Conservation (phyloP, 768 basidiomycete species). For the Cyclocybe cylindracea region DNA sequence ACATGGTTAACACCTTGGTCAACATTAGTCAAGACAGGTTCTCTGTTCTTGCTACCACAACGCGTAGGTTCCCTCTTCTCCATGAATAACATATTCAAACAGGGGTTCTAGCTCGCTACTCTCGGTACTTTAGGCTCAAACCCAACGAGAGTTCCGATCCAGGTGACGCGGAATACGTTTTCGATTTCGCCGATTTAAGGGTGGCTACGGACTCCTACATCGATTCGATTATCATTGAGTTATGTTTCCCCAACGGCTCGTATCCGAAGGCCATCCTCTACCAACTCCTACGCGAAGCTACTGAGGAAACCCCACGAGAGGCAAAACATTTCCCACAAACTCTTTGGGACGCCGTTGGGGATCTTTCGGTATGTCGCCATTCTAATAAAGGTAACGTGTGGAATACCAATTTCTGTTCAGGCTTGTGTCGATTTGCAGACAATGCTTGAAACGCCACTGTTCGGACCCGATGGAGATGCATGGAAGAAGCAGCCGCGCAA, state of each 20-base stretch:
- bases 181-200: conserved; percentile 65
- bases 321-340: conserved; percentile 76
- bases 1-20: conserved; percentile 62
- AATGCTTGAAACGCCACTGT: conserved; percentile 61
- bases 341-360: conserved; percentile 81
- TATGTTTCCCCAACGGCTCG: conserved; percentile 70
- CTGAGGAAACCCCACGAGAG: conserved; percentile 73
- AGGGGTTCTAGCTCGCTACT: conserved; percentile 58
- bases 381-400: not conserved
- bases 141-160: conserved; percentile 33
- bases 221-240: conserved; percentile 81
- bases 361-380: conserved; percentile 60
- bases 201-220: conserved; percentile 74
- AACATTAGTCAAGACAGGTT: conserved; percentile 65
- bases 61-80: conserved; percentile 47
- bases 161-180: conserved; percentile 55
- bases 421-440: conserved; percentile 66
- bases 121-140: conserved; percentile 70
- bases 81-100: not conserved
- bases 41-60: conserved; percentile 66
- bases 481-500: conserved; percentile 52
- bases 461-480: conserved; percentile 52
- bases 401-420: conserved; percentile 32
- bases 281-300: conserved; percentile 67
- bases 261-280: conserved; percentile 70